Evolutionary conservation across 2,329 filamentous ascomycete genomes (phyloP).

Genomic region (Monilinia polystroma): DNA sequence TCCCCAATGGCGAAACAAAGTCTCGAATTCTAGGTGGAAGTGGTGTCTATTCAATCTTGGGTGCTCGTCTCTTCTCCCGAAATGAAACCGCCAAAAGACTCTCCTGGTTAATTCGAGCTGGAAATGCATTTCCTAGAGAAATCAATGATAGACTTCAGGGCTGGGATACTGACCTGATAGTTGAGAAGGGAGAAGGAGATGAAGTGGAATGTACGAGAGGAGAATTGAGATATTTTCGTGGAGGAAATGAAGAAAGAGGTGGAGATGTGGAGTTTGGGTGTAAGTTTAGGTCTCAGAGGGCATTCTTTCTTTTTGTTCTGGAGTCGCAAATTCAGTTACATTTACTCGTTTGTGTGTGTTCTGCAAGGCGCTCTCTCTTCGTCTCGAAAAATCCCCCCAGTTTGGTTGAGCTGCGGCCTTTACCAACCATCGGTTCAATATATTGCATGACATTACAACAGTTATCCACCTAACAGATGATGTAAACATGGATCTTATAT

Average conservation of each 20-base stretch:
- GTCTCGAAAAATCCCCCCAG: neutral
- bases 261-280: neutral
- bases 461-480: too few relatives aligned
- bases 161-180: neutral
- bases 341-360: neutral
- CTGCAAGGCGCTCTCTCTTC: neutral
- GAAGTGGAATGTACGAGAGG: constrained; percentile 10
- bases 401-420: neutral
- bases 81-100: neutral
- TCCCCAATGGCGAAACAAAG: neutral
- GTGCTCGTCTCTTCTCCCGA: constrained; percentile 11
- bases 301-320: neutral
- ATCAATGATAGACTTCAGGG: neutral
- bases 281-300: neutral
- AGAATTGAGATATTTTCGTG: constrained; percentile 1
- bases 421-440: neutral
- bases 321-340: neutral
- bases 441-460: too few relatives aligned
- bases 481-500: too few relatives aligned
- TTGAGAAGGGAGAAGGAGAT: neutral
- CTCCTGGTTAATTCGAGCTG: constrained; percentile 5
- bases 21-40: constrained; percentile 7
- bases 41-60: constrained; percentile 13
- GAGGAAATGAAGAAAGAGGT: neutral
- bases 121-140: neutral